Evolutionary conservation across 352 stramenopile genomes (phyloP).

Genomic region (Phytopythium kandeliae): DNA sequence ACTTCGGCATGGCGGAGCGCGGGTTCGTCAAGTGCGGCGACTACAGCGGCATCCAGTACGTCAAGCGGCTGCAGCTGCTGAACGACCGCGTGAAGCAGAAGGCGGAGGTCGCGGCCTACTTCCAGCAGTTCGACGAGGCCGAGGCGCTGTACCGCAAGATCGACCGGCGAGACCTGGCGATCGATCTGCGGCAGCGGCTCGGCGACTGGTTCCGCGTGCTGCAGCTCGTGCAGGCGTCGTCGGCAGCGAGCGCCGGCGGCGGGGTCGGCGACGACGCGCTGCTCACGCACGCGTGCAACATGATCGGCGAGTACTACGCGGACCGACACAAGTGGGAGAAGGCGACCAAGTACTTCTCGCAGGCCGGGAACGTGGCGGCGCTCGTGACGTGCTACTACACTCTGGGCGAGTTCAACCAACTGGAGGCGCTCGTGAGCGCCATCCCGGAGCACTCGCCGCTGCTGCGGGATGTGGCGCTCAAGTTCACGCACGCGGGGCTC

Average conservation of each 20-base stretch:
- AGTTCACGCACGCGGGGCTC: constrained; percentile 86
- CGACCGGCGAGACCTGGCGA: constrained; percentile 91
- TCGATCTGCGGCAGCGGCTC: constrained; percentile 85
- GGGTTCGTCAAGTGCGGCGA: constrained; percentile 90
- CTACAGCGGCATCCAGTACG: constrained; percentile 92
- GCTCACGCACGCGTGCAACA: constrained; percentile 76
- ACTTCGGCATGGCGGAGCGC: constrained; percentile 90
- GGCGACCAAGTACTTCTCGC: constrained; percentile 89
- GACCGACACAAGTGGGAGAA: constrained; percentile 91
- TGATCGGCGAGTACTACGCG: constrained; percentile 90
- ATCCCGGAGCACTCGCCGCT: constrained; percentile 79
- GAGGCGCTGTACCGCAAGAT: constrained; percentile 91
- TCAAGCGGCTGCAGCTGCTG: constrained; percentile 85
- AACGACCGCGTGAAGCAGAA: constrained; percentile 90
- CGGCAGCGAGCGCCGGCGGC: background rate
- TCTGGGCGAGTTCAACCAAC: constrained; percentile 83
- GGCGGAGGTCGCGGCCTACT: constrained; percentile 87
- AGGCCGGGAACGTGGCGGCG: constrained; percentile 69
- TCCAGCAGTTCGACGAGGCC: constrained; percentile 91
- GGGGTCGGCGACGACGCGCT: constrained; percentile 78
- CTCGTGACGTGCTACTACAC: constrained; percentile 89
- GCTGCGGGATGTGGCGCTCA: constrained; percentile 80
- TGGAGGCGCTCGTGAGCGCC: constrained; percentile 81
- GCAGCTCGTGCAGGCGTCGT: constrained; percentile 58
- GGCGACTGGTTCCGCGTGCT: constrained; percentile 93